Conservation (phyloP, 495 filamentous ascomycete species). For the Penicillium silybi region DNA sequence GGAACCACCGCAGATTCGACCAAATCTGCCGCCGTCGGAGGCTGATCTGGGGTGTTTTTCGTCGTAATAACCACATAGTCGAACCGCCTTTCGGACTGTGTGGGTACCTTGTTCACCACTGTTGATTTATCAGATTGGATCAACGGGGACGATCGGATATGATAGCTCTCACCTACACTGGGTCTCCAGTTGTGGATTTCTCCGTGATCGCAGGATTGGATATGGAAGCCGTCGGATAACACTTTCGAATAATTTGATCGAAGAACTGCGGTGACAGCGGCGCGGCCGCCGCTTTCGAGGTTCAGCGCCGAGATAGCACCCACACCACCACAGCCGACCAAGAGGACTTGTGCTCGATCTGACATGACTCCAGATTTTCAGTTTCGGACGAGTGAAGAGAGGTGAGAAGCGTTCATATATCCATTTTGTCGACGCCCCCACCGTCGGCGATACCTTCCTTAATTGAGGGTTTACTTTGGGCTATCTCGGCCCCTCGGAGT, state of each 20-base stretch:
- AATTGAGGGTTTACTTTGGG: no score
- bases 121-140: no score
- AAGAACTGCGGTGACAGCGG: constrained; percentile 46
- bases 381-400: no score
- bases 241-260: constrained; percentile 54
- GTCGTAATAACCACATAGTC: constrained; percentile 52
- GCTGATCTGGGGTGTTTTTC: constrained; percentile 43
- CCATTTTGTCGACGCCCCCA: no score
- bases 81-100: constrained; percentile 33
- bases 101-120: background rate
- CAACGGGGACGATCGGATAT: no score
- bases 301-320: constrained; percentile 49
- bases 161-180: constrained; percentile 4
- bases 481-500: no score
- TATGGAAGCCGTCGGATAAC: constrained; percentile 44
- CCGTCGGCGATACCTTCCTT: no score
- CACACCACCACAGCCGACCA: constrained; percentile 52
- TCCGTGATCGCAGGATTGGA: constrained; percentile 43
- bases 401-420: no score
- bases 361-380: no score
- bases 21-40: constrained; percentile 30
- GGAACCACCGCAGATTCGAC: constrained; percentile 49
- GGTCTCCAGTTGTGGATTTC: constrained; percentile 20
- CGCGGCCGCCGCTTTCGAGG: constrained; percentile 35
- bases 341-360: constrained; percentile 2